Evolutionary conservation across 2,329 filamentous ascomycete genomes (phyloP).

Genomic region (Chaetoscypha palmicola): DNA sequence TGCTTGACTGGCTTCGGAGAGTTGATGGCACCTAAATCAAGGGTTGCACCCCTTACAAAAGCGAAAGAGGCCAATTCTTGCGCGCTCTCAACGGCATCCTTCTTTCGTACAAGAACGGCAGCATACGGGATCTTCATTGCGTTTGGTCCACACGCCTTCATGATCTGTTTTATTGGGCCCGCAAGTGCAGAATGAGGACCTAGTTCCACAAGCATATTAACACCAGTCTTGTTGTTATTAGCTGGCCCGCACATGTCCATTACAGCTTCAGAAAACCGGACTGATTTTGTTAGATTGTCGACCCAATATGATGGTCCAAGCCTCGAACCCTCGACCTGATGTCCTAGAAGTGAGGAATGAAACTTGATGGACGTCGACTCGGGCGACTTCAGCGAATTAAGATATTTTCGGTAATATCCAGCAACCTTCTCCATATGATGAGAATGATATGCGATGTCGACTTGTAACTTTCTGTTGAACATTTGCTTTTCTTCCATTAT

Average conservation of each 20-base stretch:
- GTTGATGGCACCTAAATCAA: conserved; percentile 44
- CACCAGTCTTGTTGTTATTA: conserved; percentile 16
- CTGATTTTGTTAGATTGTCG: conserved; percentile 38
- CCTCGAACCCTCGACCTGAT: conserved; percentile 16
- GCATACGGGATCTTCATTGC: conserved; percentile 34
- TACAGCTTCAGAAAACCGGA: conserved; percentile 38
- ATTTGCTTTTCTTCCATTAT: conserved; percentile 8
- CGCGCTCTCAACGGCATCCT: conserved; percentile 41
- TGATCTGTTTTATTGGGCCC: conserved; percentile 30
- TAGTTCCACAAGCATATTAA: conserved; percentile 26
- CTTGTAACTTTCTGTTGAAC: conserved; percentile 17
- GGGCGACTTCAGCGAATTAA: conserved; percentile 7
- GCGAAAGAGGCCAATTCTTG: conserved; percentile 40
- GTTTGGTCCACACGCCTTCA: conserved; percentile 37
- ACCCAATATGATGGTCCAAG: conserved; percentile 39
- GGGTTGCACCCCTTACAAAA: conserved; percentile 37
- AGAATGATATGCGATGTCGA: conserved; percentile 28
- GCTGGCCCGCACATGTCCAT: conserved; percentile 17
- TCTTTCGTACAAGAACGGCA: conserved; percentile 43
- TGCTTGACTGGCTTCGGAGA: conserved; percentile 31
- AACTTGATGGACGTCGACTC: conserved; percentile 14
- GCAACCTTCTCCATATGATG: conserved; percentile 26
- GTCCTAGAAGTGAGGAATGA: conserved; percentile 18
- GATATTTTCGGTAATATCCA: conserved; percentile 10
- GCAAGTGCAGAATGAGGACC: conserved; percentile 33